These are phyloP conservation scores for Medicago truncatula DNA, from an alignment of 306 rosid species.

Conservation along the genomic window MtrunA17r5.0-ANR NC_053047.1:14558501-14559000, in stretches of 20 bases:
- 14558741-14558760: conserved; percentile 66
- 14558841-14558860: conserved; percentile 50
- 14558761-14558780: conserved; percentile 57
- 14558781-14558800: conserved; percentile 87
- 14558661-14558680: conserved; percentile 72
- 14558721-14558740: conserved; percentile 76
- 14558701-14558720: conserved; percentile 60
- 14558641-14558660: conserved; percentile 67
- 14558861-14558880: conserved; percentile 58
- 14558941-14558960: conserved; percentile 62
- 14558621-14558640: conserved; percentile 64
- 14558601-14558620: conserved; percentile 74
- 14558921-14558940: conserved; percentile 65
- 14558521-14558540: conserved; percentile 72
- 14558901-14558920: conserved; percentile 75
- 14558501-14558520: conserved; percentile 76
- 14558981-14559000: conserved; percentile 72
- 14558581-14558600: conserved; percentile 70
- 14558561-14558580: conserved; percentile 76
- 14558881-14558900: conserved; percentile 61
- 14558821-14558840: conserved; percentile 54
- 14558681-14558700: conserved; percentile 78
- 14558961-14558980: conserved; percentile 43
- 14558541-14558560: conserved; percentile 74
- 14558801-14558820: conserved; percentile 69